Evolutionary conservation across 257 asterid genomes (phyloP), one percentile per base, ranked within the genome.

Genomic region (Solanum paucissectum): DNA sequence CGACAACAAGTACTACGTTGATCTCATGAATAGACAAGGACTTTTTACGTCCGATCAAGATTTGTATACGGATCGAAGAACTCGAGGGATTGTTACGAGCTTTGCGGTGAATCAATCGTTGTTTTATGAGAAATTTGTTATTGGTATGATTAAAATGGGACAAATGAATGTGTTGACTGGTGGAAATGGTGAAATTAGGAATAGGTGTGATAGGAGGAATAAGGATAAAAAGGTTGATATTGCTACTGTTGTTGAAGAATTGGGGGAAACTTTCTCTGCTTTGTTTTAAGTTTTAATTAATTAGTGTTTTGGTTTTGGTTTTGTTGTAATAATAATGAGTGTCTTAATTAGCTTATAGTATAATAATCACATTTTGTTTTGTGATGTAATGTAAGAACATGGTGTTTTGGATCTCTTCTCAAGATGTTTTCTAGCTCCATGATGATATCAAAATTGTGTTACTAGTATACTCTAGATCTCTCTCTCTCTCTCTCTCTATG

Each of bases 1-100:
- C 7, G 87, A 84, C 25, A 84, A 84, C 87, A 84, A 84, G 25
- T 84, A 84, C 87, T 84, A 60, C 36, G 76, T 84, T 36, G 87
- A 84, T 36, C 87, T 84, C 36, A 84, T 68, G 87, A 84, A 84
- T 38, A 58, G 87, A 4, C 87, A 84, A 37, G 87, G 87, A 8
- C 87, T 84, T 1, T 84, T 84, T 14, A 84, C 87, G 1, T 58
- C 87, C 4, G 87, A 84, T 36, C 87, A 84, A 44, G 87, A 84
- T 84, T 36, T 84, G 55, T 84, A 6, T 27, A 84, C 87, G 5
- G 87, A 84, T 84, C 9, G 5, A 20, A 66, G 87, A 18, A 86
- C 87, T 23, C 1, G 87, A 9, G 87, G 36, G 3, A 84, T 60
- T 25, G 87, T 84, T 0, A n/a, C 8, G 16, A 60, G 76, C 58